Base-by-base conservation (phyloP, 2,329 filamentous ascomycete genomes). In the Chaetomium sp. region DNA sequence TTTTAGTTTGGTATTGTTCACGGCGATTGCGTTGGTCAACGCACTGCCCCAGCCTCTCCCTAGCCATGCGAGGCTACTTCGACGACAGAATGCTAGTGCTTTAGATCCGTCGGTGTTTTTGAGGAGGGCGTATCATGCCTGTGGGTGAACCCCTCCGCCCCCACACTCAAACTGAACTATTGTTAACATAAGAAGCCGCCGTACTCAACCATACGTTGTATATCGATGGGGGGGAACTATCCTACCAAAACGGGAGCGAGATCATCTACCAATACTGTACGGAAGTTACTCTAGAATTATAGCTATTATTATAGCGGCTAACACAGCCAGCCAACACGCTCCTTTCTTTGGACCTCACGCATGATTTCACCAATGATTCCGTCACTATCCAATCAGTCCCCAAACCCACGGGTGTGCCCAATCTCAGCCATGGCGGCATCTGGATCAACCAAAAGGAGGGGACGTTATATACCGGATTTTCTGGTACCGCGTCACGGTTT, bases 221-320 rank as follows among this genome's bases (percentile, higher is more conserved):
- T 45, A 59, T 66, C 14, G 59, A 64, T 44, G 63, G 61, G 14
- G 63, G 63, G 4, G 60, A 62, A 46, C 57, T 62, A 4, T 63
- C 63, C 9, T 66, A 61, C 45, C 57, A 51, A 11, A 59, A 52
- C n/a, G 49, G 53, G 32, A 41, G 38, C n/a, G 41, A 42, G 1
- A 44, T 59, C 6, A 38, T 47, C 14, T 65, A 64, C 32, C 54
- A 64, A 37, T 64, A 64, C 41, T 65, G 63, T 53, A 53, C 57
- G 54, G 46, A 38, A 9, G 12, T 7, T 11, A 1, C 6, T 8
- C 6, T 34, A 7, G 12, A 11, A 9, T n/a, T 1, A 7, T 34
- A 9, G n/a, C 9, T 6, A 11, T 11, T 14, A 49, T 47, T 2
- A 27, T 3, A 4, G 36, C 4, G 8, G 27, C 53, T 56, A 36